Evolutionary conservation across 1,284 basidiomycete species (phyloP).

Genomic region (Cutaneotrichosporon cavernicola): DNA sequence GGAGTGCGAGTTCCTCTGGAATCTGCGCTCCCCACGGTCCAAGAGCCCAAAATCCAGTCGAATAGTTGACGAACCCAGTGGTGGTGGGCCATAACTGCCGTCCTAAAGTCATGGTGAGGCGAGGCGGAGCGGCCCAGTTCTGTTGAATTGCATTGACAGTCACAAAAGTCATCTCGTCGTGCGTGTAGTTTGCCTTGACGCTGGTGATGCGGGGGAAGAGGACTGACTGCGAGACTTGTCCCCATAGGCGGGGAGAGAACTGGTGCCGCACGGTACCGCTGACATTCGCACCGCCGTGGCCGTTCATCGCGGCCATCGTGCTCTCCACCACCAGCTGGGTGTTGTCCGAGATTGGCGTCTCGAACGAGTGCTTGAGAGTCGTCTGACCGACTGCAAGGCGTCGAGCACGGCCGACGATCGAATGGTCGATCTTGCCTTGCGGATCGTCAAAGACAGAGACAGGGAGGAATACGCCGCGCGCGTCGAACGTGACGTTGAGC

Average conservation of each 20-base stretch:
- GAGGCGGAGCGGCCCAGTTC: constrained; percentile 49
- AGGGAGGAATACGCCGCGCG: constrained; percentile 48
- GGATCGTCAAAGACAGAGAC: constrained; percentile 39
- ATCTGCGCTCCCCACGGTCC: constrained; percentile 53
- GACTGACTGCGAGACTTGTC: constrained; percentile 51
- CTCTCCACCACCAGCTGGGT: constrained; percentile 47
- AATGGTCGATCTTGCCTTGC: constrained; percentile 32
- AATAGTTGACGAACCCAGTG: constrained; percentile 53
- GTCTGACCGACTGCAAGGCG: constrained; percentile 42
- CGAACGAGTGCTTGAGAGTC: constrained; percentile 52
- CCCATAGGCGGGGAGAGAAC: constrained; percentile 53
- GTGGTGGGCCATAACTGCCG: constrained; percentile 51
- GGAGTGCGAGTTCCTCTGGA: constrained; percentile 34
- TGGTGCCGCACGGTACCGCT: constrained; percentile 57
- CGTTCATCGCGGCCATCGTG: constrained; percentile 52
- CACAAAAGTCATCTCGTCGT: constrained; percentile 54
- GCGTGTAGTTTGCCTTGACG: constrained; percentile 54
- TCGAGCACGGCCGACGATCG: constrained; percentile 35
- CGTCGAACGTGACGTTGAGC: constrained; percentile 46
- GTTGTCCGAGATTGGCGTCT: constrained; percentile 41
- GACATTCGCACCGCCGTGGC: constrained; percentile 55
- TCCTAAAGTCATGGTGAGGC: constrained; percentile 54
- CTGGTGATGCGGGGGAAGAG: constrained; percentile 54
- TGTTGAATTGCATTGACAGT: constrained; percentile 48
- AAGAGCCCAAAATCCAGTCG: constrained; percentile 54